Evolutionary conservation across 208 protist genomes (phyloP).

Genomic region (Tritrichomonas musculus): DNA sequence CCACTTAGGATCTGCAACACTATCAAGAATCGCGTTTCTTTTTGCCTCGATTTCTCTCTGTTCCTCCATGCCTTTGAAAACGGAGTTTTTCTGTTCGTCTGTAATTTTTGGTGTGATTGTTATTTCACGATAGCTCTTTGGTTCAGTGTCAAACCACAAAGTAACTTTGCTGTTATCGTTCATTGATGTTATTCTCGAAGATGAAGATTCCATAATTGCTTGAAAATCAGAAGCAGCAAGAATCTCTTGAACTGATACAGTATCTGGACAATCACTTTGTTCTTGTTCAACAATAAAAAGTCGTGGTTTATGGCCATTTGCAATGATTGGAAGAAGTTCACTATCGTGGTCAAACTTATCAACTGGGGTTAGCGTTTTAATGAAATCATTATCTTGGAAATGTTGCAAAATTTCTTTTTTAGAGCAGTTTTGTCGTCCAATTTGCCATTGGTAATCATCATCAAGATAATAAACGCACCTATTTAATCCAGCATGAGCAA

Average conservation of each 20-base stretch:
- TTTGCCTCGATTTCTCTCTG: background rate
- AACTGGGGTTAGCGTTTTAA: background rate
- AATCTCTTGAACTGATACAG: background rate
- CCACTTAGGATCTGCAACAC: background rate
- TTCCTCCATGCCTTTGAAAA: background rate
- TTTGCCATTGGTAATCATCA: background rate
- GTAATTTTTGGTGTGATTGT: background rate
- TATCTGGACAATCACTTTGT: too few species aligned
- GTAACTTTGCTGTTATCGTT: background rate
- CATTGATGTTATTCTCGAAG: background rate
- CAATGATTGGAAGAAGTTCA: background rate
- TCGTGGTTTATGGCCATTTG: background rate
- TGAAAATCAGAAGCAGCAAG: background rate
- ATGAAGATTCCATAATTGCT: background rate
- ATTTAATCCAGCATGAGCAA: background rate
- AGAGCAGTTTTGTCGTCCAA: background rate
- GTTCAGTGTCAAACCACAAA: background rate
- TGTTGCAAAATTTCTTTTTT: slow-evolving; percentile 26
- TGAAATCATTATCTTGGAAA: slow-evolving; percentile 8
- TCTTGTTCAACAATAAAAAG: background rate
- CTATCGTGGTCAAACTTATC: too few species aligned
- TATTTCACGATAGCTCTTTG: background rate
- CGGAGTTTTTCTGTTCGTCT: background rate
- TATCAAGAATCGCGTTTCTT: background rate
- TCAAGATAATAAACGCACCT: slow-evolving; percentile 6